Base-by-base conservation (phyloP, 306 rosid genomes). In the Vigna radiata region DNA sequence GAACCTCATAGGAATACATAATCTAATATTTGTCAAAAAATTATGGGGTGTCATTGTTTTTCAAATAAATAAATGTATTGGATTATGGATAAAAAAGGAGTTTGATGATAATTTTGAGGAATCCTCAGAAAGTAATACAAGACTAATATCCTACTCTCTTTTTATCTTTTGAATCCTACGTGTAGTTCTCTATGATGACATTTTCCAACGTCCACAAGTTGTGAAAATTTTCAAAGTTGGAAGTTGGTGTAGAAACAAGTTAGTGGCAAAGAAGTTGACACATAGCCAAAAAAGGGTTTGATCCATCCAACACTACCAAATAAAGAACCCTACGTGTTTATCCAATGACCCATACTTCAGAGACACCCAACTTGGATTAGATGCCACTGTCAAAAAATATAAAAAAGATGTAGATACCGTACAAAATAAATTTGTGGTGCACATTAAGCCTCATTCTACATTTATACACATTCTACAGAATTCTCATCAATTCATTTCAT, bases 331-430 rank as follows among this genome's bases (percentile, higher is more conserved):
- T 79, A 56, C 39, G 72, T 64, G 79, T 79, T 47, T 14, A 86
- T 91, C 97, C 89, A 79, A 12, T 64, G 62, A 31, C 84, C 89
- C 93, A 81, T 88, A 54, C 83, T 72, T 81, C 6, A 39, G 33
- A 81, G 37, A 74, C 67, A 68, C 77, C 70, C 82, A 70, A 31
- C 71, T 61, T 76, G 81, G 91, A 85, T 81, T 58, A 82, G 91
- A 81, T 81, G 79, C 70, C 15, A 1, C 39, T 64, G 1, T 17
- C 12, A 0, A 5, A 18, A 18, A 17, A 8, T 18, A 8, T 0
- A 18, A 9, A 29, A 0, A 36, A 2, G 11, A 18, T 12, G 79
- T 61, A 81, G 88, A 88, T 81, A 63, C 55, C 63, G 50, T 74
- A 9, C 72, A 52, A 77, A 64, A 29, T 1, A 19, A 17, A 55